These are phyloP conservation scores for Hyphochytrium catenoides DNA, from an alignment of 352 stramenopile species.

Conservation along the genomic window DNA sequence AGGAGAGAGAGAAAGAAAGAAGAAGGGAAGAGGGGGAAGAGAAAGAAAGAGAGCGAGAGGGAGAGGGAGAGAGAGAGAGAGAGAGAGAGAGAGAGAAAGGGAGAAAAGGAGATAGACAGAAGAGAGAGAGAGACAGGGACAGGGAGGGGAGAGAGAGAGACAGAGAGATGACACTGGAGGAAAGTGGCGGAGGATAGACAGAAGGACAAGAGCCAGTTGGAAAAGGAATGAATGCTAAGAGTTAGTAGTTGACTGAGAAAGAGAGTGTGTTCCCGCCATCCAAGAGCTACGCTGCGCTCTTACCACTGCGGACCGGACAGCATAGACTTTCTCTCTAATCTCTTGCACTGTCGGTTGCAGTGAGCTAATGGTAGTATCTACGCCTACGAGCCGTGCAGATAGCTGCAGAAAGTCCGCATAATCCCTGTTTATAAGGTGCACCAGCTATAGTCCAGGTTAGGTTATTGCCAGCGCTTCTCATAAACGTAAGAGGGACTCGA, in stretches of 20 bases:
- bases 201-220: not conserved
- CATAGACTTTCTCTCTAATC: slow-evolving; percentile 47
- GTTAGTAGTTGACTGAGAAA: slow-evolving; percentile 8
- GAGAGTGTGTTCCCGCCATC: too few species aligned
- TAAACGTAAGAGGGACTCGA: too few species aligned
- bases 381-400: slow-evolving; percentile 52
- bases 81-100: too few species aligned
- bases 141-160: too few species aligned
- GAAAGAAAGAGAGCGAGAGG: too few species aligned
- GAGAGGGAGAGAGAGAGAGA: too few species aligned
- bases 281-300: too few species aligned
- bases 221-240: not conserved
- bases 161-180: slow-evolving; percentile 23
- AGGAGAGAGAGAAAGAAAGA: too few species aligned
- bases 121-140: too few species aligned
- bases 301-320: slow-evolving; percentile 32
- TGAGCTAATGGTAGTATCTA: slow-evolving; percentile 52
- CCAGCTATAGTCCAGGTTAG: slow-evolving; percentile 20
- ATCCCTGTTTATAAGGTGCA: slow-evolving; percentile 65
- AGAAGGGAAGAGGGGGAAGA: too few species aligned
- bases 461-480: too few species aligned
- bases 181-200: slow-evolving; percentile 8
- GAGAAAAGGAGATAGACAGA: too few species aligned
- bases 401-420: slow-evolving; percentile 67
- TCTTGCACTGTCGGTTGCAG: slow-evolving; percentile 33